Evolutionary conservation across 78 protist species (phyloP).

Genomic region (Cyanophora paradoxa): DNA sequence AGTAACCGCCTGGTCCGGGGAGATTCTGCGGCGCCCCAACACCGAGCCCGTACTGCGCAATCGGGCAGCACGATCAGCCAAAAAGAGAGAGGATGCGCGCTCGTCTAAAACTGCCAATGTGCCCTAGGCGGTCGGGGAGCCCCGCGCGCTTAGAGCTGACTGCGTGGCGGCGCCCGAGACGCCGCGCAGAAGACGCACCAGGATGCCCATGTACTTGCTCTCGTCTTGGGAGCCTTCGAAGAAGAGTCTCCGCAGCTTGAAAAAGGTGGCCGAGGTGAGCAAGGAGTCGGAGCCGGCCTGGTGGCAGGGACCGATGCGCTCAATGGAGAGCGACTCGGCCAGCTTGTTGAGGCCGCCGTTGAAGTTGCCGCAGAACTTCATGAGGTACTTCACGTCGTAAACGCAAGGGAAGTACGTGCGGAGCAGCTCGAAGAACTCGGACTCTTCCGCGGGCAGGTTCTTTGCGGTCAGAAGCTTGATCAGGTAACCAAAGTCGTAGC

Average conservation of each 20-base stretch:
- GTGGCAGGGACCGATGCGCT: conserved; percentile 91
- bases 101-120: no score
- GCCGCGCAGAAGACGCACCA: conserved; percentile 18
- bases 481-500: conserved; percentile 76
- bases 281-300: conserved; percentile 94
- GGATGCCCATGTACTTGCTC: conserved; percentile 52
- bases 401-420: conserved; percentile 76
- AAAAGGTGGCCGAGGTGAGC: conserved; percentile 85
- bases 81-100: no score
- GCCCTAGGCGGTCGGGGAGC: no score
- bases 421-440: conserved; percentile 68
- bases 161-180: no score
- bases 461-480: conserved; percentile 71
- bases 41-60: no score
- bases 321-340: conserved; percentile 73
- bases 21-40: no score
- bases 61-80: no score
- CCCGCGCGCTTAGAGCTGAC: no score
- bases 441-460: conserved; percentile 77
- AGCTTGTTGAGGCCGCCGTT: conserved; percentile 92
- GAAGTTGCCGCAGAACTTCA: conserved; percentile 58
- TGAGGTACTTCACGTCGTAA: conserved; percentile 90
- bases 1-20: no score
- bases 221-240: conserved; percentile 82
- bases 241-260: conserved; percentile 70